Percentiles rank a stretch among this genome's conserved stretches.
Evolutionary conservation across 495 filamentous ascomycete species (phyloP).

Genomic region (Niebla homalea): DNA sequence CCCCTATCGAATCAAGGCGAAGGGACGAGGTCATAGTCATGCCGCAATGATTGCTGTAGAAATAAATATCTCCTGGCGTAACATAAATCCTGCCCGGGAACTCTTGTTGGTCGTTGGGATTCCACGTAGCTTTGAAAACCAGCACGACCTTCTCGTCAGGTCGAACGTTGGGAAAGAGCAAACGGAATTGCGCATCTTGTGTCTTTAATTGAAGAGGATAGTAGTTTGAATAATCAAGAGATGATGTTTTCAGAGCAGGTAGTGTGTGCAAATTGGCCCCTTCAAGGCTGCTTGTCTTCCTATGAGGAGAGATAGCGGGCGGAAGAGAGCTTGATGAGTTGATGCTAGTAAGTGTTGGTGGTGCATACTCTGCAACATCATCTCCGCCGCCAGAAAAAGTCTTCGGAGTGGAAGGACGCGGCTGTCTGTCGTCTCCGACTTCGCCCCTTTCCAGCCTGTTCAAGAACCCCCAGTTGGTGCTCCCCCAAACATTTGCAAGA

Average conservation of each 20-base stretch:
- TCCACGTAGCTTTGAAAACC: slow-evolving; percentile 64
- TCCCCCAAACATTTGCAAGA: slow-evolving; percentile 89
- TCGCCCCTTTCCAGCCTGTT: slow-evolving; percentile 49
- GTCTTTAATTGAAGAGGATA: slow-evolving; percentile 74
- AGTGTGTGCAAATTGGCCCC: slow-evolving; percentile 37
- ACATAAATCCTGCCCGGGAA: slow-evolving; percentile 83
- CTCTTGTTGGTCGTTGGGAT: slow-evolving; percentile 62
- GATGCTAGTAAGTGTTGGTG: background rate
- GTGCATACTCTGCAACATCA: background rate
- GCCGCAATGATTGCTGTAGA: slow-evolving; percentile 92
- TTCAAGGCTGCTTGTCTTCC: slow-evolving; percentile 73
- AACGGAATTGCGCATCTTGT: slow-evolving; percentile 85
- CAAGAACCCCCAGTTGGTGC: slow-evolving; percentile 66
- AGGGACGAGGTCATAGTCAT: slow-evolving; percentile 70
- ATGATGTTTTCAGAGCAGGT: slow-evolving; percentile 25
- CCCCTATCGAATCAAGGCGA: slow-evolving; percentile 58
- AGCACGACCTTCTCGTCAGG: slow-evolving; percentile 65
- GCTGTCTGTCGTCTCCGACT: slow-evolving; percentile 18
- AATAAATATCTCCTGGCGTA: slow-evolving; percentile 75
- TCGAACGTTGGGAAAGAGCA: slow-evolving; percentile 73
- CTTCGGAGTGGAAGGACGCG: slow-evolving; percentile 11
- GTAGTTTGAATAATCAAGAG: slow-evolving; percentile 57
- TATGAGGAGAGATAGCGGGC: slow-evolving; percentile 33
- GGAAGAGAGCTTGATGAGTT: slow-evolving; percentile 9
- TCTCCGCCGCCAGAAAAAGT: background rate